phyloP scores from a whole-genome alignment of 768 basidiomycete species.

The Suillus subluteus region DNA sequence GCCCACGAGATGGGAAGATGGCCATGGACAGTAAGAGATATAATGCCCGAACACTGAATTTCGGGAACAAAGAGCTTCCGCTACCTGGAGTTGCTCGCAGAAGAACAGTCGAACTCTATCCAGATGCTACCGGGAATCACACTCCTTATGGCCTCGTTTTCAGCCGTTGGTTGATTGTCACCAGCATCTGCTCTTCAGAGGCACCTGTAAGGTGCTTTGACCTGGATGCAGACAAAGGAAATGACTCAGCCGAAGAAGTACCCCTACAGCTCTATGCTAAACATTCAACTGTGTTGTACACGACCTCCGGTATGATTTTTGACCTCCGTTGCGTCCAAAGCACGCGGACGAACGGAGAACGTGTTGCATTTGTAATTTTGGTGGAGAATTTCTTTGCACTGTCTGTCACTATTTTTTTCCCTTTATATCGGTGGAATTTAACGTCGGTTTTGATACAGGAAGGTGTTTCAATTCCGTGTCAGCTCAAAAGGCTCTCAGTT shows the following conservation, averaged over 20 bases:
- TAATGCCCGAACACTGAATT: conserved; percentile 2
- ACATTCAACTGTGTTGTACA: conserved; percentile 11
- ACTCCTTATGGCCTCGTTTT: conserved; percentile 9
- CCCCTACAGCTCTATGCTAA: conserved; percentile 9
- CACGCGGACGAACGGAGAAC: conserved; percentile 4
- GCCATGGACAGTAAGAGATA: background rate
- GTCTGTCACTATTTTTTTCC: background rate
- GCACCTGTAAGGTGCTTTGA: conserved; percentile 10
- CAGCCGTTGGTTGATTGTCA: conserved; percentile 10
- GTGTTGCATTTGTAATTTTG: conserved; percentile 9
- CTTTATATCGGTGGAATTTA: background rate
- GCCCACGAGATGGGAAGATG: conserved; percentile 6
- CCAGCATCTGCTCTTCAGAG: conserved; percentile 9
- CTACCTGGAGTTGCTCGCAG: conserved; percentile 9
- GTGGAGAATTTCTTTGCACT: conserved; percentile 9
- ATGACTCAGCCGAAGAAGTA: background rate
- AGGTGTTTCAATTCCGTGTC: conserved; percentile 2
- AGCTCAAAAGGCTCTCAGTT: conserved; percentile 1
- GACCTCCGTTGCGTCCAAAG: conserved; percentile 11
- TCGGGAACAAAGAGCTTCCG: conserved; percentile 8
- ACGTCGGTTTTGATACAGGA: background rate
- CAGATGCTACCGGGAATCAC: conserved; percentile 6
- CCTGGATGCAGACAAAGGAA: conserved; percentile 9
- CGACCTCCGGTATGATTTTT: conserved; percentile 10
- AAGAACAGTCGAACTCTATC: conserved; percentile 9